These are phyloP conservation scores for Corynespora cassiicola DNA, from an alignment of 2,329 filamentous ascomycete genomes.

Conservation along the genomic window DNA sequence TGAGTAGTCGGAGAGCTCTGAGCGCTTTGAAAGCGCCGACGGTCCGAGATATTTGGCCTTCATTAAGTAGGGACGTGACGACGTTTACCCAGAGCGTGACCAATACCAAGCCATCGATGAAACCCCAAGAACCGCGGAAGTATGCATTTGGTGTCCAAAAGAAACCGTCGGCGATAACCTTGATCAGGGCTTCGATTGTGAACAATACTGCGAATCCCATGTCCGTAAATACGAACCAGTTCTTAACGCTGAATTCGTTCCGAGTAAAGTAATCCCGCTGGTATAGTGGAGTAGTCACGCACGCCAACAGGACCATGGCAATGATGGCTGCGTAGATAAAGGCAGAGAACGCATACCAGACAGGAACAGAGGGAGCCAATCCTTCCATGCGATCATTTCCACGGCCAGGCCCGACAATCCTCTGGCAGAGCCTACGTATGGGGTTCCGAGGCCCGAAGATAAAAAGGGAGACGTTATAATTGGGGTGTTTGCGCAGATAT, in stretches of 20 bases:
- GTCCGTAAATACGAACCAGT: constrained; percentile 97
- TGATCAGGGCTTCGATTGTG: constrained; percentile 84
- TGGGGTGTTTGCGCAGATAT: constrained; percentile 84
- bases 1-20: constrained; percentile 86
- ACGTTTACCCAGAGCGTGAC: constrained; percentile 97
- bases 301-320: constrained; percentile 96
- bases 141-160: constrained; percentile 98
- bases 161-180: constrained; percentile 92
- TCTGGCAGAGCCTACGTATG: constrained; percentile 82
- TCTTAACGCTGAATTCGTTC: constrained; percentile 66
- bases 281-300: constrained; percentile 91
- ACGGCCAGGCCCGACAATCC: constrained; percentile 87
- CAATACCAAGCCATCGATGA: constrained; percentile 91
- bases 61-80: constrained; percentile 77
- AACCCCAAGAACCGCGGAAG: constrained; percentile 93
- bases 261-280: constrained; percentile 82
- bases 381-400: constrained; percentile 88
- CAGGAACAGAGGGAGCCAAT: constrained; percentile 82
- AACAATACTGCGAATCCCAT: constrained; percentile 89
- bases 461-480: constrained; percentile 91
- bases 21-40: constrained; percentile 97
- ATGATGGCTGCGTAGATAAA: constrained; percentile 94
- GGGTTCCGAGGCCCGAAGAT: constrained; percentile 81
- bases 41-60: constrained; percentile 84
- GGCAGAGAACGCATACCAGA: constrained; percentile 93